Base-by-base conservation (phyloP, 2,329 filamentous ascomycete genomes). In the Rhinocladiella similis region DNA sequence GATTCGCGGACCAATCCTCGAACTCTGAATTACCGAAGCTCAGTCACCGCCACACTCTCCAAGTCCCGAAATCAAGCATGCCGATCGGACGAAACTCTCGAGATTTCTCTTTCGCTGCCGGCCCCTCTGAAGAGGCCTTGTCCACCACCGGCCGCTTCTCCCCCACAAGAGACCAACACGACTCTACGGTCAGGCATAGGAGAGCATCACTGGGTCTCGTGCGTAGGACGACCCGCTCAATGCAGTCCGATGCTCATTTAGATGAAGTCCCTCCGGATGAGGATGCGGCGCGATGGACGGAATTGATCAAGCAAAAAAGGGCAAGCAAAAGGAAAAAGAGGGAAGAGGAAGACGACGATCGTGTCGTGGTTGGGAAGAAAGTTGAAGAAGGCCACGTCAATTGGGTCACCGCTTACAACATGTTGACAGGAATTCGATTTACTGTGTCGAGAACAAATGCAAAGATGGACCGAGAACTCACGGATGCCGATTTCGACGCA, bases 341-440 rank as follows among this genome's bases (percentile, higher is more conserved):
- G 68, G 92, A 97, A 61, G 88, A 97, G 65, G 91, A 97, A 63
- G 94, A 97, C 59, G 93, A 97, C 67, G 85, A 92, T 60, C 75
- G 83, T 25, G 93, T 99, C 9, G 83, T 97, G 29, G 92, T 99
- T 16, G 94, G 94, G 57, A 99, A 91, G 56, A 97, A 97, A 76
- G 94, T 99, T 50, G 94, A 99, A 70, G 92, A 97, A 77, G 89
- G 90, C 68, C 94, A 99, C 72, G 89, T 91, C 65, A 97, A 97
- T 73, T 99, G 90, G 87, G 91, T 96, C 43, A 97, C 91, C 1
- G 94, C 94, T 57, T 99, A 99, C 79, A 99, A 99, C 75, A 99
- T 99, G 94, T 83, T 99, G 76, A 99, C 94, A 38, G 94, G 94
- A 62, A 99, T 99, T 70, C 91, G 94, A 54, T 96, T 97, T 67